A percentile compares a stretch with the other conserved stretches of the same genome.
Evolutionary conservation across 495 filamentous ascomycete species (phyloP).

Genomic region (Astrothelium subdiscretum): DNA sequence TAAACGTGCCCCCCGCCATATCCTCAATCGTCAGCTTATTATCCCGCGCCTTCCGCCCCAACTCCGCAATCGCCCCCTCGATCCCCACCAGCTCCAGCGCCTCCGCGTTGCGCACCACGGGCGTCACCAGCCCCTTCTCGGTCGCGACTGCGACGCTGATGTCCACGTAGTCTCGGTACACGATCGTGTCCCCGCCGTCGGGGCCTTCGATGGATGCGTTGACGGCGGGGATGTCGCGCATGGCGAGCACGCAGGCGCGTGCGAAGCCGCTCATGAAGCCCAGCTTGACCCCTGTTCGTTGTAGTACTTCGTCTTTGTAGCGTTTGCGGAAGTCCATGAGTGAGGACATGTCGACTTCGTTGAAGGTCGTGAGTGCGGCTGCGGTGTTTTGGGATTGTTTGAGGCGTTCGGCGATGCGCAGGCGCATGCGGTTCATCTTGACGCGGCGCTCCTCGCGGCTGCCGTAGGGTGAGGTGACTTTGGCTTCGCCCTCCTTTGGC

Average conservation of each 20-base stretch:
- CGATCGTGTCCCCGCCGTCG: constrained; percentile 90
- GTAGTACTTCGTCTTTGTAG: constrained; percentile 92
- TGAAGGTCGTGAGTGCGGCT: constrained; percentile 94
- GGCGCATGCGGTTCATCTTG: constrained; percentile 99
- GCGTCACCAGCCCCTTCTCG: constrained; percentile 93
- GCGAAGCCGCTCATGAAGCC: constrained; percentile 99
- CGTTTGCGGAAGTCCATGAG: constrained; percentile 93
- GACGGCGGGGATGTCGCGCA: constrained; percentile 89
- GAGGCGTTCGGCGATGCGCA: constrained; percentile 90
- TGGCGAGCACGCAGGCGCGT: constrained; percentile 79
- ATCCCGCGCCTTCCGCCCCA: constrained; percentile 95
- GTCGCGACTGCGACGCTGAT: constrained; percentile 96
- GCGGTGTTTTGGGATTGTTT: constrained; percentile 99
- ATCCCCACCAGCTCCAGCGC: constrained; percentile 76
- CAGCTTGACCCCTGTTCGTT: constrained; percentile 94
- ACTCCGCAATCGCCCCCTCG: constrained; percentile 81
- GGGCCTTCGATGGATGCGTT: constrained; percentile 97
- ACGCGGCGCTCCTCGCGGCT: constrained; percentile 83
- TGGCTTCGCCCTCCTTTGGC: not conserved
- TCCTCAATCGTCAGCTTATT: constrained; percentile 98
- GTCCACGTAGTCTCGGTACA: constrained; percentile 96
- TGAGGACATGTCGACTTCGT: constrained; percentile 98
- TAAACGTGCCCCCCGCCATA: constrained; percentile 98
- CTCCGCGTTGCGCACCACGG: constrained; percentile 90
- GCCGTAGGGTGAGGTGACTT: constrained; percentile 28